A percentile compares a stretch with the other conserved stretches of the same genome.
These are phyloP conservation scores for Neonectria neomacrospora DNA, from an alignment of 2,329 filamentous ascomycete species.

Conservation along the genomic window DNA sequence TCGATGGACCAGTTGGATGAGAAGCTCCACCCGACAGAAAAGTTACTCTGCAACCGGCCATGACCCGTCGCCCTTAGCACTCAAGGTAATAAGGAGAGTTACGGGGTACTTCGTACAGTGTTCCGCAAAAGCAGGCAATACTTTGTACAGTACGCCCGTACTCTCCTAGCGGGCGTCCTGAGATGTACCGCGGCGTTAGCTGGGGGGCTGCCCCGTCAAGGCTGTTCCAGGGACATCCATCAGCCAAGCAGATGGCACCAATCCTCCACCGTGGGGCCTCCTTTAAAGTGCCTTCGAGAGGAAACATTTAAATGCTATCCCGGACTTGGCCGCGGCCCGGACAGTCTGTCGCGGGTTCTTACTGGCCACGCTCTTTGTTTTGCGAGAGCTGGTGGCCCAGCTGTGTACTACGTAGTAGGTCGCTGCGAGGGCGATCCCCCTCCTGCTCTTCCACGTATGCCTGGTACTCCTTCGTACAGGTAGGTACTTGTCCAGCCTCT, in stretches of 20 bases:
- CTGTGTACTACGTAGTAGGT: not conserved
- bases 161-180: slow-evolving; percentile 31
- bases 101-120: not conserved
- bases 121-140: not conserved
- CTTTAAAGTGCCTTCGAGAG: slow-evolving; percentile 34
- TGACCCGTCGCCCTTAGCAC: slow-evolving; percentile 4
- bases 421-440: slow-evolving; percentile 24
- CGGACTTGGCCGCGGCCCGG: slow-evolving; percentile 26
- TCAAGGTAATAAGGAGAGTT: not conserved
- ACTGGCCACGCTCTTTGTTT: slow-evolving; percentile 11
- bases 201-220: slow-evolving; percentile 33
- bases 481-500: not conserved
- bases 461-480: not conserved
- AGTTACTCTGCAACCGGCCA: slow-evolving; percentile 40
- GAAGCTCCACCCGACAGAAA: slow-evolving; percentile 35
- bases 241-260: slow-evolving; percentile 44
- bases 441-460: slow-evolving; percentile 1
- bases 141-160: not conserved
- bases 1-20: slow-evolving; percentile 34
- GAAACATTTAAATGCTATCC: slow-evolving; percentile 14
- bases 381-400: slow-evolving; percentile 1
- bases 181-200: slow-evolving; percentile 33
- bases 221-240: slow-evolving; percentile 35
- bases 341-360: slow-evolving; percentile 6
- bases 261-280: slow-evolving; percentile 43